Percentiles rank a stretch among this genome's conserved stretches.
phyloP scores from a whole-genome alignment of 768 basidiomycete species.

The Tephrocybe rancida region DNA sequence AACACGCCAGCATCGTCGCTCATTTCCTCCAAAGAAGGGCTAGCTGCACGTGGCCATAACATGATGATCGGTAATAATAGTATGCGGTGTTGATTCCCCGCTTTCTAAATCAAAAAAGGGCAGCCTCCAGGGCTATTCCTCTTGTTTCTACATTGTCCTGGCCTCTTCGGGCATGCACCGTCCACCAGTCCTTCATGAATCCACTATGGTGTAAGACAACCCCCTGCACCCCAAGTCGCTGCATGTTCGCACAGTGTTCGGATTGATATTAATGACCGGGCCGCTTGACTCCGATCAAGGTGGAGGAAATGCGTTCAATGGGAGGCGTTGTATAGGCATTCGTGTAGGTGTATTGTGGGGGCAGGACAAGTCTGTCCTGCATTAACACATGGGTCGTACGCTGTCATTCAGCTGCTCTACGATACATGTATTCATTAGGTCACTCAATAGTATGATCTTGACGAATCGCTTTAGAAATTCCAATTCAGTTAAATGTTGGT shows the following conservation, averaged over 20 bases:
- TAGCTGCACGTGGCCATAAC: slow-evolving; percentile 12
- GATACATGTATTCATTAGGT: too few relatives aligned
- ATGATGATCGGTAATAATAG: background rate
- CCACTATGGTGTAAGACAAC: too few relatives aligned
- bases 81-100: slow-evolving; percentile 13
- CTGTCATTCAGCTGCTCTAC: too few relatives aligned
- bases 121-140: background rate
- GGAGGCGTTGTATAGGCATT: background rate
- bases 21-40: slow-evolving; percentile 2
- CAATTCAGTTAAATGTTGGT: too few relatives aligned
- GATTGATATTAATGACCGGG: background rate
- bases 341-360: background rate
- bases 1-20: background rate
- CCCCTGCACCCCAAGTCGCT: too few relatives aligned
- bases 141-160: too few relatives aligned
- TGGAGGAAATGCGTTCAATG: background rate
- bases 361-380: too few relatives aligned
- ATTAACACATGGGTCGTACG: too few relatives aligned
- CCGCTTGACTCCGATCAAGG: background rate
- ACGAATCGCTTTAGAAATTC: too few relatives aligned
- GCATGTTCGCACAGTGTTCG: too few relatives aligned
- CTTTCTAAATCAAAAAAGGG: background rate
- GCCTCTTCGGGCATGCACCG: background rate
- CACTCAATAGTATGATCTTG: too few relatives aligned
- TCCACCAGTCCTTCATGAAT: too few relatives aligned